phyloP scores from a whole-genome alignment of 176 grass and related monocot species.

The Triticum timopheevii region DNA sequence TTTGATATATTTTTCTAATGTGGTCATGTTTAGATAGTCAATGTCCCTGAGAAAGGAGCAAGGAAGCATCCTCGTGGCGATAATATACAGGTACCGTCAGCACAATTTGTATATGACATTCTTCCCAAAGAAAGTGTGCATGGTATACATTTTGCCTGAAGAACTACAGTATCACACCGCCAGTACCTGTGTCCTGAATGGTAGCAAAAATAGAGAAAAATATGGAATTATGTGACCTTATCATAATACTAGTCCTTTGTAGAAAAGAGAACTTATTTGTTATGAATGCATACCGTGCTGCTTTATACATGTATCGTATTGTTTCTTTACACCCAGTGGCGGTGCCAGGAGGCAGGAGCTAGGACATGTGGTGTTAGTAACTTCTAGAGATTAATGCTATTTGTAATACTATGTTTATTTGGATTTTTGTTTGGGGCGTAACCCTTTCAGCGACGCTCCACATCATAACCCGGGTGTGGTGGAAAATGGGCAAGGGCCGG shows the following conservation, averaged over 20 bases:
- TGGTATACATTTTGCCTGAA: constrained; percentile 16
- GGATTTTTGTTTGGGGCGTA: too few relatives aligned
- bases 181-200: constrained; percentile 5
- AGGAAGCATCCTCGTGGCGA: constrained; percentile 94
- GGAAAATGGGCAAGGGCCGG: too few relatives aligned
- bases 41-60: constrained; percentile 91
- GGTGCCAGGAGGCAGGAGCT: constrained; percentile 3
- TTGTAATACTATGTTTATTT: not conserved
- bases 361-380: not conserved
- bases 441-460: too few relatives aligned
- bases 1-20: constrained; percentile 24
- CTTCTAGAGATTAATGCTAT: not conserved
- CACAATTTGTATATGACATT: constrained; percentile 22
- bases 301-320: not conserved
- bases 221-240: not conserved
- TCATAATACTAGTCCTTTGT: not conserved
- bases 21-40: constrained; percentile 71
- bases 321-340: not conserved
- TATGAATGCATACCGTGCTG: not conserved
- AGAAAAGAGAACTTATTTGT: not conserved
- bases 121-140: not conserved
- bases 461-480: too few relatives aligned
- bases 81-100: constrained; percentile 85
- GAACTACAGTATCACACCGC: not conserved
- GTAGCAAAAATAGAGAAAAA: constrained; percentile 3